Conservation (phyloP, 2,329 filamentous ascomycete genomes). For the Byssoonygena ceratinophila region DNA sequence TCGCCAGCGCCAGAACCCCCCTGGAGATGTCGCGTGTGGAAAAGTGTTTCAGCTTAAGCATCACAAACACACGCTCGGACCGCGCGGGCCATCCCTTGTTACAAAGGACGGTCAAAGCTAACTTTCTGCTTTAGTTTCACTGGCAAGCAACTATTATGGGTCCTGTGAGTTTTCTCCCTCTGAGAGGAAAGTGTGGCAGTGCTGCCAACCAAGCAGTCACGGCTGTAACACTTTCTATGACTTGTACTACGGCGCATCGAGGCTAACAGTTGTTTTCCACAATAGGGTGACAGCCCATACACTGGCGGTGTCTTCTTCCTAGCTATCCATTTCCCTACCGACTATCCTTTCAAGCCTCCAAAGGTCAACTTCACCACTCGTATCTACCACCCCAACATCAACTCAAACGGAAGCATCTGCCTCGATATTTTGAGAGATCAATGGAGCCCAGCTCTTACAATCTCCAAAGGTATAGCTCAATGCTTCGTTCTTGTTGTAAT, state of each 20-base stretch:
- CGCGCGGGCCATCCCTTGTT: background rate
- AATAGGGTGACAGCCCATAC: constrained; percentile 87
- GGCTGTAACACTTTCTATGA: background rate
- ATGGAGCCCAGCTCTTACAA: constrained; percentile 97
- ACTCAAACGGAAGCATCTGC: constrained; percentile 98
- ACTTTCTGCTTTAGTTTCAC: constrained; percentile 61
- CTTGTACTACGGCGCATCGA: background rate
- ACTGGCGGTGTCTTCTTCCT: constrained; percentile 98
- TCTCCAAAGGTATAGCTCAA: constrained; percentile 74
- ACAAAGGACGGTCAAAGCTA: background rate
- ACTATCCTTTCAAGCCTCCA: constrained; percentile 99
- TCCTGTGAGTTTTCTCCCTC: constrained; percentile 60
- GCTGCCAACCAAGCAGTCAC: too few species aligned
- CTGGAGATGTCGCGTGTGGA: constrained; percentile 14
- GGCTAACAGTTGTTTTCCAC: constrained; percentile 10
- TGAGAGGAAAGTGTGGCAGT: background rate
- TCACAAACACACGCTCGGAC: background rate
- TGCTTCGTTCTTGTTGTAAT: background rate
- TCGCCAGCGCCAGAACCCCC: constrained; percentile 15
- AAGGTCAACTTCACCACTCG: constrained; percentile 99
- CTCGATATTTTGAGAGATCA: constrained; percentile 97
- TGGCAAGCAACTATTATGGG: constrained; percentile 99
- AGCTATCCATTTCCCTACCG: constrained; percentile 96
- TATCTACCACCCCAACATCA: constrained; percentile 99
- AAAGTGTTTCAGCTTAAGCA: constrained; percentile 13